A percentile compares a stretch with the other conserved stretches of the same genome.
These are phyloP conservation scores for Omphalotus olearius DNA, from an alignment of 1,284 basidiomycete species.

Conservation along the genomic window DNA sequence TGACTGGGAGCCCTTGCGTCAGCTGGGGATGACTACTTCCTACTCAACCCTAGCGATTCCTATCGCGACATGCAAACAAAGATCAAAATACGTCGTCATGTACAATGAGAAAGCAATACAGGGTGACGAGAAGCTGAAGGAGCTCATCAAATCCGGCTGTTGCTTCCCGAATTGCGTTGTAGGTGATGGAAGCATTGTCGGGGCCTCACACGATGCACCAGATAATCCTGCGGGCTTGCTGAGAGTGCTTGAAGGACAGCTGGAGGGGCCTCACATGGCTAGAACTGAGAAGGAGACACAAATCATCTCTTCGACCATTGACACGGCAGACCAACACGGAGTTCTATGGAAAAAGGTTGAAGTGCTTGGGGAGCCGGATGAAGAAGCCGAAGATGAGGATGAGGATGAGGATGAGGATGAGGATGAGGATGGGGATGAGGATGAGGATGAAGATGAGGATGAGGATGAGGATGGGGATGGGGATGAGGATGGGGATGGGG, in stretches of 20 bases:
- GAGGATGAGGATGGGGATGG: background rate
- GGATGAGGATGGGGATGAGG: slow-evolving; percentile 20
- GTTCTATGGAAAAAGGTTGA: slow-evolving; percentile 22
- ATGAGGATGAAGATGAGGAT: slow-evolving; percentile 9
- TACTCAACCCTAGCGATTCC: background rate
- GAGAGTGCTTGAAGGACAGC: slow-evolving; percentile 2
- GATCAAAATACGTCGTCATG: slow-evolving; percentile 8
- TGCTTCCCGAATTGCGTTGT: slow-evolving; percentile 4
- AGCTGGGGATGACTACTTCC: background rate
- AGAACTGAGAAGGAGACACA: slow-evolving; percentile 5
- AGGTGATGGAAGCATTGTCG: background rate
- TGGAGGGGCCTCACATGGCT: slow-evolving; percentile 15
- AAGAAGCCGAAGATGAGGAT: slow-evolving; percentile 23
- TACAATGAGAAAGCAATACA: slow-evolving; percentile 9
- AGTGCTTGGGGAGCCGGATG: slow-evolving; percentile 24
- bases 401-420: slow-evolving; percentile 21
- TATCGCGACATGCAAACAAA: background rate
- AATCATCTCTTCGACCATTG: background rate
- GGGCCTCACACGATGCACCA: too few species aligned
- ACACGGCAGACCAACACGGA: slow-evolving; percentile 7
- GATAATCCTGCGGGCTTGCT: slow-evolving; percentile 3
- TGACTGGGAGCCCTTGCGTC: background rate
- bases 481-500: background rate
- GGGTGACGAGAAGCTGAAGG: slow-evolving; percentile 7
- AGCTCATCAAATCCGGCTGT: slow-evolving; percentile 3